These are phyloP conservation scores for Ceratocystis colombiana DNA, from an alignment of 2,329 filamentous ascomycete genomes.

Conservation along the genomic window DNA sequence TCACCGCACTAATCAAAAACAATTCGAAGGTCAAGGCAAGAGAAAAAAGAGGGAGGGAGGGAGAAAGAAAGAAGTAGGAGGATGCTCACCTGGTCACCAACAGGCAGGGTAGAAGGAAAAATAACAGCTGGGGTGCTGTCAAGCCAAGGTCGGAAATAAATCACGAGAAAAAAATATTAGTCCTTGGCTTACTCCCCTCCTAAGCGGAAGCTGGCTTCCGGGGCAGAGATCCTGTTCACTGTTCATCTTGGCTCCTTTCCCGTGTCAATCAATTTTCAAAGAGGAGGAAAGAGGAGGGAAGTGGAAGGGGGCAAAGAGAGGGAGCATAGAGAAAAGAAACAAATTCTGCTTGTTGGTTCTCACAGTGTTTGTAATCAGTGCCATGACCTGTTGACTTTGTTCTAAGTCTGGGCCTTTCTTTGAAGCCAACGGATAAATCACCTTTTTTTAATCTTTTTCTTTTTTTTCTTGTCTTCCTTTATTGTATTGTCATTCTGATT, in stretches of 20 bases:
- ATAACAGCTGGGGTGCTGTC: constrained; percentile 4
- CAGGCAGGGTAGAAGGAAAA: neutral
- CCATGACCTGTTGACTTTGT: neutral
- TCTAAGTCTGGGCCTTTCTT: neutral
- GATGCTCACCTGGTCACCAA: neutral
- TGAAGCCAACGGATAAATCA: neutral
- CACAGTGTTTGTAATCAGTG: neutral
- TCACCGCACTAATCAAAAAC: neutral
- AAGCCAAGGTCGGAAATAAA: constrained; percentile 12
- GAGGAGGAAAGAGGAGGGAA: neutral
- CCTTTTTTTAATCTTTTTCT: neutral
- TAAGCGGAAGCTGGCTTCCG: constrained; percentile 4
- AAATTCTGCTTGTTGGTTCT: neutral
- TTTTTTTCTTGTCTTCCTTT: neutral
- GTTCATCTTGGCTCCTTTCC: constrained; percentile 13
- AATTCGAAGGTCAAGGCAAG: neutral
- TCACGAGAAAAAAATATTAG: neutral
- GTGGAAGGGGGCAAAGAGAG: neutral
- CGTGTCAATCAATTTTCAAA: constrained; percentile 1
- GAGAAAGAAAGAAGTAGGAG: neutral
- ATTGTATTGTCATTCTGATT: neutral
- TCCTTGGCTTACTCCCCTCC: neutral
- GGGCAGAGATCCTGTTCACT: neutral
- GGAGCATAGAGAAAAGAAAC: constrained; percentile 4
- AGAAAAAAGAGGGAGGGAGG: neutral